Base-by-base conservation (phyloP, 106 monocot genomes). In the Dioscorea dumetorum region DNA sequence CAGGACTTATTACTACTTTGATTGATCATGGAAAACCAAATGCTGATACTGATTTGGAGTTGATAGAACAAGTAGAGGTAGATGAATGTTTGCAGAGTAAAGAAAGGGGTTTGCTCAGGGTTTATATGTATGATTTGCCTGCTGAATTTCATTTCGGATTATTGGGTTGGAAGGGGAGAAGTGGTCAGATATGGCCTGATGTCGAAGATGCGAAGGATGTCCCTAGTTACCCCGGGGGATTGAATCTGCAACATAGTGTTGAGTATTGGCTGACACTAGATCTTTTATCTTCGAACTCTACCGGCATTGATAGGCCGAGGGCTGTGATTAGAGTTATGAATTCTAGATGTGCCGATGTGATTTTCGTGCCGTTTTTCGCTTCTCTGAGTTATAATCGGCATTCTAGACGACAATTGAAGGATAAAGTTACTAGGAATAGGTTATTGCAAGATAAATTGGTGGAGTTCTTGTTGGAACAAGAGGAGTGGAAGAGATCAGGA, bases 361-460 rank as follows among this genome's bases (percentile, higher is more conserved):
- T 97, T 15, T 88, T 91, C 58, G 95, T 97, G 35, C 95, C 95
- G n/a, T 97, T 97, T 67, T 97, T 97, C 74, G 84, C 95, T 12
- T 97, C 91, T 0, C 49, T 97, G 48, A 87, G 91, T 79, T 89
- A 87, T 67, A 97, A 97, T 49, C 64, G 86, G n/a, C 74, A 89
- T 49, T 89, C 88, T 4, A 97, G 87, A 76, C n/a, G 76, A 2
- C 66, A 67, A n/a, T 69, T 76, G 13, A 79, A 76, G 50, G 88
- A 78, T 57, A 78, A 57, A 66, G 71, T 75, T 28, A 83, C 80
- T 61, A 73, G 50, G 65, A 69, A 90, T 63, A 76, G 57, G 61
- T 53, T 78, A 14, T 67, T 86, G 58, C 95, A 97, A 68, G 74
- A 75, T 31, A 70, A 82, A 63, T 67, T 97, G 73, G 91, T 88